Percentiles rank a stretch among this genome's conserved stretches.
Conservation (phyloP, 768 basidiomycete genomes). For the Hericium alpestre region DNA sequence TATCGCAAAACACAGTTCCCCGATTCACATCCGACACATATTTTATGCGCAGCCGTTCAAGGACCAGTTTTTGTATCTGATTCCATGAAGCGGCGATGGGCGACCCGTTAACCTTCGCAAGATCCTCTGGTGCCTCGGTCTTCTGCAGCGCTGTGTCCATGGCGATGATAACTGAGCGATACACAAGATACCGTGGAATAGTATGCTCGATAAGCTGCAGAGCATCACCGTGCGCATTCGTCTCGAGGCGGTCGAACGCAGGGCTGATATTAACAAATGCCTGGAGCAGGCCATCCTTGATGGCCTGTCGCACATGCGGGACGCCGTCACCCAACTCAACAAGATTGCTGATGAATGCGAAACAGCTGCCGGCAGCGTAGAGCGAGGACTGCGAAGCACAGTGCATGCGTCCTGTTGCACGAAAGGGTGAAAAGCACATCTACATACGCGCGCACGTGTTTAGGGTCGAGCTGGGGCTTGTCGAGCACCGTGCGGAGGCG, state of each 20-base stretch:
- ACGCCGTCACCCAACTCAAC: constrained; percentile 28
- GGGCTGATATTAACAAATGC: constrained; percentile 22
- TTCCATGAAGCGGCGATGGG: neutral
- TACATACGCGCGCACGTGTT: constrained; percentile 16
- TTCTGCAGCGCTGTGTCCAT: neutral
- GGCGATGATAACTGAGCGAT: neutral
- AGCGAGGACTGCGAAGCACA: constrained; percentile 25
- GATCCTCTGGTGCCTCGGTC: neutral
- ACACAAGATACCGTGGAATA: neutral
- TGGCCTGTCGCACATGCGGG: constrained; percentile 24
- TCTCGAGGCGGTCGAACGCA: constrained; percentile 17
- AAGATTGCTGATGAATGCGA: constrained; percentile 25
- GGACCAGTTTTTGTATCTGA: neutral
- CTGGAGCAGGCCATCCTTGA: constrained; percentile 23
- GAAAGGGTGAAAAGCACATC: constrained; percentile 23
- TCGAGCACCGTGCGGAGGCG: constrained; percentile 19
- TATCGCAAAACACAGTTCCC: neutral
- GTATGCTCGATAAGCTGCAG: neutral
- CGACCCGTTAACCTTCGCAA: neutral
- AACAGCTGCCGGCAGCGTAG: constrained; percentile 18
- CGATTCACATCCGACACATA: neutral
- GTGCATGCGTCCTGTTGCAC: constrained; percentile 17
- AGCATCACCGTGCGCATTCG: constrained; percentile 17
- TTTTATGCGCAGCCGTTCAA: neutral
- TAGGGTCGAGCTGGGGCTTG: constrained; percentile 10